Percentiles rank a stretch among this genome's conserved stretches.
These are phyloP conservation scores for Apophysomyces trapeziformis DNA, from an alignment of 371 early-diverging fungal genomes.

Conservation along the genomic window DNA sequence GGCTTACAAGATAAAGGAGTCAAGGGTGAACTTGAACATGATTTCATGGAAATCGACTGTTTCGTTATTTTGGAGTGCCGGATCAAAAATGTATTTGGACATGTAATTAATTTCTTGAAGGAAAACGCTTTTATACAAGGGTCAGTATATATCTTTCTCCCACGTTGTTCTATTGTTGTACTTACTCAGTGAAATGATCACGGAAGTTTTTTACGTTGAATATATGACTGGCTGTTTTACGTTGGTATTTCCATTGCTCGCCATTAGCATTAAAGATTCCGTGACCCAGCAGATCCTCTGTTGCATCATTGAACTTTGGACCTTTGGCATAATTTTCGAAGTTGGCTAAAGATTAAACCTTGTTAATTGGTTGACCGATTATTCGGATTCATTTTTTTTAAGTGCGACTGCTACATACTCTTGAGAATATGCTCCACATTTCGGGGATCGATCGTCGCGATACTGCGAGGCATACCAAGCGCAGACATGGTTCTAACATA, in stretches of 20 bases:
- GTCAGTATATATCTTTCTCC: no score
- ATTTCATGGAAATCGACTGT: constrained; percentile 62
- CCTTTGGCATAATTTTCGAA: constrained; percentile 61
- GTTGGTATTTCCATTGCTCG: constrained; percentile 59
- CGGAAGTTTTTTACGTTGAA: constrained; percentile 70
- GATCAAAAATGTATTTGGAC: constrained; percentile 35
- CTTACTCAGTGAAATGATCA: constrained; percentile 52
- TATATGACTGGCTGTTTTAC: constrained; percentile 65
- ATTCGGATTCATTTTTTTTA: background rate
- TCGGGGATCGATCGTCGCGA: constrained; percentile 34
- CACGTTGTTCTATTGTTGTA: background rate
- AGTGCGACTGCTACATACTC: constrained; percentile 7
- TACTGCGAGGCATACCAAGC: constrained; percentile 30
- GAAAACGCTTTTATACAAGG: constrained; percentile 31
- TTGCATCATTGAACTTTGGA: constrained; percentile 30
- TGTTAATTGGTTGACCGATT: background rate
- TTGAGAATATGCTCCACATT: constrained; percentile 35
- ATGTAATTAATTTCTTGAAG: constrained; percentile 34
- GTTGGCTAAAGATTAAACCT: constrained; percentile 24
- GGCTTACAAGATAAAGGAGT: constrained; percentile 56
- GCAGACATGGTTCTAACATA: constrained; percentile 28
- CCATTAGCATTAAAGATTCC: constrained; percentile 75
- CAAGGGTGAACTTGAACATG: constrained; percentile 63
- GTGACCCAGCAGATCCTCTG: constrained; percentile 58
- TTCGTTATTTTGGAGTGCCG: constrained; percentile 31